A percentile compares a stretch with the other conserved stretches of the same genome.
Evolutionary conservation across 1,284 basidiomycete species (phyloP).

Genomic region (Ceratobasidium sp.): DNA sequence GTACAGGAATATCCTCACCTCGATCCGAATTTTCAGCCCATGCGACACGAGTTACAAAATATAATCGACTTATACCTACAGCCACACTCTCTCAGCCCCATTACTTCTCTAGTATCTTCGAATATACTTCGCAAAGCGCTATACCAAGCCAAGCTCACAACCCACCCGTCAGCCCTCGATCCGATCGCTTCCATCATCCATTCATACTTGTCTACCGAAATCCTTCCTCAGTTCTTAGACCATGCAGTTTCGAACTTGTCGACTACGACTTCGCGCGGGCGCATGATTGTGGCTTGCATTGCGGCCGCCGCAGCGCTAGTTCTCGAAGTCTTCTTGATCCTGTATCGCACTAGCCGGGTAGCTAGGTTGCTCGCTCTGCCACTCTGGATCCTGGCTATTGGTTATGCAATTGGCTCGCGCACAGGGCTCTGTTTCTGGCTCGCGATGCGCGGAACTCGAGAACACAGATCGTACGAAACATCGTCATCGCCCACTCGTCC

Average conservation of each 20-base stretch:
- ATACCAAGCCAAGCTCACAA: slow-evolving; percentile 44
- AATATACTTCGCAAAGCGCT: slow-evolving; percentile 38
- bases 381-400: slow-evolving; percentile 43
- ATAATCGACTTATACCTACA: slow-evolving; percentile 42
- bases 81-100: slow-evolving; percentile 37
- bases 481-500: background rate
- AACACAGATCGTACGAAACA: slow-evolving; percentile 38
- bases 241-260: slow-evolving; percentile 44
- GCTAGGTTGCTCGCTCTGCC: slow-evolving; percentile 41
- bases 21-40: slow-evolving; percentile 40
- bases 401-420: slow-evolving; percentile 43
- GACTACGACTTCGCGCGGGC: slow-evolving; percentile 36
- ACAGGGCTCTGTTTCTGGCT: slow-evolving; percentile 44
- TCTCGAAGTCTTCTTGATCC: slow-evolving; percentile 41
- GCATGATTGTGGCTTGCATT: slow-evolving; percentile 40
- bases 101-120: slow-evolving; percentile 39
- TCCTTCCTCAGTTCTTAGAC: slow-evolving; percentile 43
- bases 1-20: slow-evolving; percentile 6
- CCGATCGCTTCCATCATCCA: slow-evolving; percentile 42
- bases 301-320: slow-evolving; percentile 34
- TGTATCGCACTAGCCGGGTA: slow-evolving; percentile 24
- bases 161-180: slow-evolving; percentile 43
- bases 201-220: slow-evolving; percentile 30
- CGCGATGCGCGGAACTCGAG: slow-evolving; percentile 43
- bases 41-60: slow-evolving; percentile 42